These are phyloP conservation scores for Lasiodiplodia sp. DNA, from an alignment of 2,329 filamentous ascomycete genomes.

Conservation along the genomic window DNA sequence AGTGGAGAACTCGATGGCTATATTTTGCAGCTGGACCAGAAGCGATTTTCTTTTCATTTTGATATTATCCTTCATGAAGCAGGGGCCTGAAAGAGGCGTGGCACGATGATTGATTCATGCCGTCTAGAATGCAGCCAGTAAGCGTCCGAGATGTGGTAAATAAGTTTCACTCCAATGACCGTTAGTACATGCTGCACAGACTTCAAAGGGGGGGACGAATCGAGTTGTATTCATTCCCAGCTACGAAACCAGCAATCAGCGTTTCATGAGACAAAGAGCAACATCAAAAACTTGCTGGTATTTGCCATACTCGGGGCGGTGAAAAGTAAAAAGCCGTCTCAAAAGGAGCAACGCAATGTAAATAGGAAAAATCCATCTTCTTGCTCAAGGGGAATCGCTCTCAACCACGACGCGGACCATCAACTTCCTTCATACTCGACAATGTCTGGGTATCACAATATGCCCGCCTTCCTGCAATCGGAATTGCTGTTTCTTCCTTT, in stretches of 20 bases:
- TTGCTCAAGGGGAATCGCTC: background rate
- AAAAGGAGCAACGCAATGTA: background rate
- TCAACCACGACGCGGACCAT: background rate
- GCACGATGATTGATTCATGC: too few relatives aligned
- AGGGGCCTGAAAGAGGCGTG: too few relatives aligned
- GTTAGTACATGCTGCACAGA: background rate
- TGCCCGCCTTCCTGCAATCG: background rate
- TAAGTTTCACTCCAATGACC: background rate
- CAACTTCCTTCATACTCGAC: constrained; percentile 4
- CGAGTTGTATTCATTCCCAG: background rate
- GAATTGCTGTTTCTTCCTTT: background rate
- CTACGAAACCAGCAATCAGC: background rate
- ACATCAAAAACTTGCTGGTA: constrained; percentile 10
- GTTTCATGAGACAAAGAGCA: background rate
- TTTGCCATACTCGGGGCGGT: constrained; percentile 1
- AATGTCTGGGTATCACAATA: constrained; percentile 10
- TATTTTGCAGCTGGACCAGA: background rate
- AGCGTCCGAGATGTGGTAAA: background rate
- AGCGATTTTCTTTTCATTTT: background rate
- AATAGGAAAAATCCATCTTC: background rate
- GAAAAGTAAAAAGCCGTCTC: background rate
- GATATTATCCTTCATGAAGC: background rate
- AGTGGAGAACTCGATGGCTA: background rate
- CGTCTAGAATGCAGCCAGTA: too few relatives aligned
- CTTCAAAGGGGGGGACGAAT: background rate